Base-by-base conservation (phyloP, 805 yeast species). In the Metschnikowia vanudenii region DNA sequence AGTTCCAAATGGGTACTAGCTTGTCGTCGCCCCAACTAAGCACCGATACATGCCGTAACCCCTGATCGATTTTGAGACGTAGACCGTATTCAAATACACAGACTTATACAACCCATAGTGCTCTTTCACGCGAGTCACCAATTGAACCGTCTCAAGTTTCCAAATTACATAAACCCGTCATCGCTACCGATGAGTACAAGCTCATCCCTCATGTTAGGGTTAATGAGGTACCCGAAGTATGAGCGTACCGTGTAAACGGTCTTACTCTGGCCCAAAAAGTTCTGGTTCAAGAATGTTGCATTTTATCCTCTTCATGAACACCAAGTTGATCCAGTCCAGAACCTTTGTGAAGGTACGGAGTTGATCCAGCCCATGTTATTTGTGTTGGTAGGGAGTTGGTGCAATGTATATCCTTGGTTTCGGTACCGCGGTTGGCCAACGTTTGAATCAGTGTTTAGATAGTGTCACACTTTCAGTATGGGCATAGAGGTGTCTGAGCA, bases 11-110 rank as follows among this genome's bases (percentile, higher is more conserved):
- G 47, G 81, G 80, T 3, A 88, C 83, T 8, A 74, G 64, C 16
- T 78, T 75, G 62, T 91, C 97, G 63, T 90, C 97, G n/a, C n/a
- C 13, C 96, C 88, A 33, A 89, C 90, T 17, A 92, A 82, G 6
- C 89, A 94, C 79, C 91, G 83, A 64, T 83, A 67, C 37, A 61
- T 61, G 4, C 77, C 76, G 51, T 56, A 69, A 53, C 71, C 76
- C 19, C 52, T 53, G 2, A 59, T 63, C 14, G 45, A 35, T 5
- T 55, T 37, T 5, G 54, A 43, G 13, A 30, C 29, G 45, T 52
- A 64, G 31, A 49, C 52, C 16, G 62, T 54, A 54, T 80, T 82
- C 91, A 94, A 89, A 49, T 84, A 81, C 2, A 89, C 94, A 38
- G 87, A 80, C 60, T 88, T 90, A 53, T 92, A 86, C 49, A 81